Conservation (phyloP, 441 rosid genomes). For the Adansonia madagascariensis region DNA sequence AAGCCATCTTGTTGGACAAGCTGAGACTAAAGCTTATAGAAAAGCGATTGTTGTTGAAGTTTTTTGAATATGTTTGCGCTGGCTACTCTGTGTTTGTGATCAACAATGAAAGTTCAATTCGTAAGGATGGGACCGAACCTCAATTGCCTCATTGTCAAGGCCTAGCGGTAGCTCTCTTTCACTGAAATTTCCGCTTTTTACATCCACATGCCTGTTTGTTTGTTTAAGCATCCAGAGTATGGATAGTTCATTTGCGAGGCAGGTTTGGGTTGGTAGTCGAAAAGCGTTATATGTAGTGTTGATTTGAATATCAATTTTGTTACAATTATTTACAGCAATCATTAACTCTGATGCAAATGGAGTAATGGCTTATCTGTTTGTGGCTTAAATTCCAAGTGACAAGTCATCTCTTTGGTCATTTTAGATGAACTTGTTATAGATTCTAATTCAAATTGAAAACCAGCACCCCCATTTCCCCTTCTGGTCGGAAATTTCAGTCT, state of each 20-base stretch:
- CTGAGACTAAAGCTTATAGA: slow-evolving; percentile 49
- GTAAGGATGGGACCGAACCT: slow-evolving; percentile 41
- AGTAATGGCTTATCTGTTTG: not conserved
- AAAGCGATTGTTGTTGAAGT: slow-evolving; percentile 47
- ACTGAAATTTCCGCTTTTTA: not conserved
- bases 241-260: not conserved
- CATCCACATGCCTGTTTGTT: not conserved
- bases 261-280: not conserved
- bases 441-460: not conserved
- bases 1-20: slow-evolving; percentile 45
- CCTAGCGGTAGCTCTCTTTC: not conserved
- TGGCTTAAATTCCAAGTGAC: not conserved
- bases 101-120: slow-evolving; percentile 41
- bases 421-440: not conserved
- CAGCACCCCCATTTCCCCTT: too few relatives aligned
- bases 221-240: not conserved
- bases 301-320: not conserved
- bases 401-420: not conserved
- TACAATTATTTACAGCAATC: not conserved
- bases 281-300: not conserved
- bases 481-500: not conserved
- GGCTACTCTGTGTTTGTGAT: slow-evolving; percentile 58
- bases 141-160: not conserved
- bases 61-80: slow-evolving; percentile 66
- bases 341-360: not conserved